Conservation (phyloP, 108 stramenopile genomes). For the Stephanodiscus triporus region DNA sequence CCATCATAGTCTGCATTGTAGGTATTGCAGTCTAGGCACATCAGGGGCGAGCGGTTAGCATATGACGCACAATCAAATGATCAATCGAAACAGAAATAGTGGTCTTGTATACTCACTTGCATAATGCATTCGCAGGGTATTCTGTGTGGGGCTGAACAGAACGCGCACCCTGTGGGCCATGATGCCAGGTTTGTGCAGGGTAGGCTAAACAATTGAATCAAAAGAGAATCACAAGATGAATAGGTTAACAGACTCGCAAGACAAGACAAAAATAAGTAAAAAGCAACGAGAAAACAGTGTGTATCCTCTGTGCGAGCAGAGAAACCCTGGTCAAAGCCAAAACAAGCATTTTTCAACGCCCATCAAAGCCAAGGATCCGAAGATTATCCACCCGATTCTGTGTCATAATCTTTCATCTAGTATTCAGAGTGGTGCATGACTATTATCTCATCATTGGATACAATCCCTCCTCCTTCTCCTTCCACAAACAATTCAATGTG, state of each 20-base stretch:
- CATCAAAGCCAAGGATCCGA: constrained; percentile 20
- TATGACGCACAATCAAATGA: background rate
- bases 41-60: background rate
- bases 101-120: constrained; percentile 68
- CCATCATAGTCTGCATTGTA: constrained; percentile 99
- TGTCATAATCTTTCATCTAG: constrained; percentile 86
- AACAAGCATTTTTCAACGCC: constrained; percentile 74
- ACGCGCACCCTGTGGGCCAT: constrained; percentile 99
- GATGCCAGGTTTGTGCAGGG: constrained; percentile 99
- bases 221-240: constrained; percentile 4
- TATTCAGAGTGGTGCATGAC: constrained; percentile 95
- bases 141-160: constrained; percentile 89
- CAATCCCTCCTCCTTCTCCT: background rate
- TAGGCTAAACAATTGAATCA: constrained; percentile 76
- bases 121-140: constrained; percentile 99
- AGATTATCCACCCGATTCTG: constrained; percentile 43
- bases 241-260: background rate
- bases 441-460: constrained; percentile 72
- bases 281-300: constrained; percentile 2
- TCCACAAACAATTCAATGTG: background rate
- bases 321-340: constrained; percentile 29
- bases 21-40: constrained; percentile 91
- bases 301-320: constrained; percentile 62
- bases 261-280: constrained; percentile 7
- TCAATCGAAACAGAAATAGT: background rate